Conservation (phyloP, 2,329 filamentous ascomycete species). For the Volutella citrinella region DNA sequence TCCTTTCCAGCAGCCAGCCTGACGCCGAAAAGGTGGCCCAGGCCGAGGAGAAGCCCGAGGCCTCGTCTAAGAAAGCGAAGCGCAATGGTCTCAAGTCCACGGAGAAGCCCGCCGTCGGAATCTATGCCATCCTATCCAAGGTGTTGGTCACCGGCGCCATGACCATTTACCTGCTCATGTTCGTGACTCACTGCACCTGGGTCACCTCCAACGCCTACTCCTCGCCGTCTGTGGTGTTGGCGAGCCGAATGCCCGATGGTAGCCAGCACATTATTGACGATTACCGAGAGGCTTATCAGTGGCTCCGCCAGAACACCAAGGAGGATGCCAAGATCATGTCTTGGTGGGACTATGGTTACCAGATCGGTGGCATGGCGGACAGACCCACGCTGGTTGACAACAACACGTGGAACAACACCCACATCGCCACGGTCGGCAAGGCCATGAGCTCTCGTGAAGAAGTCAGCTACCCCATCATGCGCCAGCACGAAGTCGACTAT, state of each 20-base stretch:
- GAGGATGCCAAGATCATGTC: slow-evolving; percentile 98
- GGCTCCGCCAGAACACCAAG: slow-evolving; percentile 95
- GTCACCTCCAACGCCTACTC: slow-evolving; percentile 99
- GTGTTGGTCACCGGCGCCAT: slow-evolving; percentile 69
- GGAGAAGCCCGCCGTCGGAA: slow-evolving; percentile 72
- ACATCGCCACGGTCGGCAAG: slow-evolving; percentile 98
- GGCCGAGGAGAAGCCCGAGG: slow-evolving; percentile 39
- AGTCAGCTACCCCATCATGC: slow-evolving; percentile 97
- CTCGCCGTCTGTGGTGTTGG: slow-evolving; percentile 93
- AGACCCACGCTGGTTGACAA: slow-evolving; percentile 96
- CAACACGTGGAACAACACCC: slow-evolving; percentile 99
- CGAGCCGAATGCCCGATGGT: slow-evolving; percentile 87
- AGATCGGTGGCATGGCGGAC: slow-evolving; percentile 99
- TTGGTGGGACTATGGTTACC: slow-evolving; percentile 99
- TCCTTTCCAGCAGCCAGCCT: slow-evolving; percentile 67
- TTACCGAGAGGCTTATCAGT: slow-evolving; percentile 98
- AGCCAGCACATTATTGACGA: slow-evolving; percentile 99
- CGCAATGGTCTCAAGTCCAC: slow-evolving; percentile 63
- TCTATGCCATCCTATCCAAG: slow-evolving; percentile 81
- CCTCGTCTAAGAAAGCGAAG: slow-evolving; percentile 56
- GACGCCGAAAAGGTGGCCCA: slow-evolving; percentile 42
- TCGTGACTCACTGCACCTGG: slow-evolving; percentile 98
- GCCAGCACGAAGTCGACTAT: slow-evolving; percentile 97
- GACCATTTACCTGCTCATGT: slow-evolving; percentile 80
- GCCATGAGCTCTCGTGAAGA: slow-evolving; percentile 98